Percentiles rank a stretch among this genome's conserved stretches.
Evolutionary conservation across 2,329 filamentous ascomycete species (phyloP).

Genomic region (Venturia nashicola): DNA sequence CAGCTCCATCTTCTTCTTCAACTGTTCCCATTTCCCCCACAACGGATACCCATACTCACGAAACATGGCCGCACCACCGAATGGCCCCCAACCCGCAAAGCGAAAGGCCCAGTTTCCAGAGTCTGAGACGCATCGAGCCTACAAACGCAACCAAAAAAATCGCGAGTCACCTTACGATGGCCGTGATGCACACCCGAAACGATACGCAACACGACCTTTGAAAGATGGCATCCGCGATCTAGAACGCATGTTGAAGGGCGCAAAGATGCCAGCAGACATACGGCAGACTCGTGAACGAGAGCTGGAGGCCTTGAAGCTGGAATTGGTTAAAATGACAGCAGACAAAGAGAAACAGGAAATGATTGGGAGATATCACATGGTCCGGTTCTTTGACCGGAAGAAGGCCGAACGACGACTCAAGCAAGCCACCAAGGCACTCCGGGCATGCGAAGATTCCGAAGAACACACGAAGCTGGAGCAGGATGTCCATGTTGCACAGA

Average conservation of each 20-base stretch:
- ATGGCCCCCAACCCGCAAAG: not conserved
- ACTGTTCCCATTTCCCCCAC: not conserved
- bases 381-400: constrained; percentile 70
- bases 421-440: constrained; percentile 47
- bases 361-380: constrained; percentile 72
- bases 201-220: constrained; percentile 41
- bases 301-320: constrained; percentile 51
- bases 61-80: not conserved
- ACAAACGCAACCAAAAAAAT: constrained; percentile 10
- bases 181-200: constrained; percentile 20
- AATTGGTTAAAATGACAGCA: constrained; percentile 46
- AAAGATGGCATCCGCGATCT: constrained; percentile 64
- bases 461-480: constrained; percentile 40
- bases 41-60: no score
- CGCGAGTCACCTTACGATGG: not conserved
- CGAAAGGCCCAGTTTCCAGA: not conserved
- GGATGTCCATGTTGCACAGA: constrained; percentile 55
- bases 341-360: constrained; percentile 55
- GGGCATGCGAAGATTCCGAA: constrained; percentile 37
- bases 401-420: constrained; percentile 58
- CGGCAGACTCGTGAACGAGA: constrained; percentile 61
- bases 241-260: constrained; percentile 49
- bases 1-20: no score
- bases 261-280: constrained; percentile 54
- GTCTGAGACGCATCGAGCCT: constrained; percentile 14